Percentiles rank a stretch among this genome's conserved stretches.
Evolutionary conservation across 2,329 filamentous ascomycete genomes (phyloP).

Genomic region (Achaetomium macrosporum): DNA sequence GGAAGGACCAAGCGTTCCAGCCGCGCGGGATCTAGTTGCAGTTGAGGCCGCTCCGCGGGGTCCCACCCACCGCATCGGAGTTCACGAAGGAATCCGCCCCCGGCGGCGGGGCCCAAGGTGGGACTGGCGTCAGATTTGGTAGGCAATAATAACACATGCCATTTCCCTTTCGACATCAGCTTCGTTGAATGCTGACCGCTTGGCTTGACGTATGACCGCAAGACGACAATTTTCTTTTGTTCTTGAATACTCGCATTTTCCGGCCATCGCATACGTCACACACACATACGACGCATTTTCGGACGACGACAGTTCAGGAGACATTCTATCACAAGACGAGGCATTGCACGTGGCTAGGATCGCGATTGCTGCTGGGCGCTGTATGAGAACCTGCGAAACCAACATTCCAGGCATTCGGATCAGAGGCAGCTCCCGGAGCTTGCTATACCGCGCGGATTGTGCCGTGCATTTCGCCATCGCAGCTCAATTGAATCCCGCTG

Average conservation of each 20-base stretch:
- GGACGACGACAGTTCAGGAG: neutral
- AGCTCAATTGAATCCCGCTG: neutral
- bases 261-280: conserved; percentile 1
- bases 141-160: neutral
- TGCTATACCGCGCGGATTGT: neutral
- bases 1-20: neutral
- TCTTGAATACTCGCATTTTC: conserved; percentile 1
- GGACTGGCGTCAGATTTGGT: neutral
- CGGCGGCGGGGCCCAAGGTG: neutral
- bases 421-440: neutral
- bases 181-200: neutral
- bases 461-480: neutral
- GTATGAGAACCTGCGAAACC: no score
- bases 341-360: neutral
- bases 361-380: no score
- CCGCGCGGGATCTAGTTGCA: neutral
- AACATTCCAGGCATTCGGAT: neutral
- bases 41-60: neutral
- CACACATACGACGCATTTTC: neutral
- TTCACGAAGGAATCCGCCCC: conserved; percentile 8
- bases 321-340: neutral
- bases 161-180: neutral
- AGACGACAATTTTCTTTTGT: neutral
- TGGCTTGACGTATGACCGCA: neutral
- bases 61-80: conserved; percentile 6